Percentiles rank a stretch among this genome's conserved stretches.
phyloP scores from a whole-genome alignment of 495 filamentous ascomycete species.

The Penicillium ucsense region DNA sequence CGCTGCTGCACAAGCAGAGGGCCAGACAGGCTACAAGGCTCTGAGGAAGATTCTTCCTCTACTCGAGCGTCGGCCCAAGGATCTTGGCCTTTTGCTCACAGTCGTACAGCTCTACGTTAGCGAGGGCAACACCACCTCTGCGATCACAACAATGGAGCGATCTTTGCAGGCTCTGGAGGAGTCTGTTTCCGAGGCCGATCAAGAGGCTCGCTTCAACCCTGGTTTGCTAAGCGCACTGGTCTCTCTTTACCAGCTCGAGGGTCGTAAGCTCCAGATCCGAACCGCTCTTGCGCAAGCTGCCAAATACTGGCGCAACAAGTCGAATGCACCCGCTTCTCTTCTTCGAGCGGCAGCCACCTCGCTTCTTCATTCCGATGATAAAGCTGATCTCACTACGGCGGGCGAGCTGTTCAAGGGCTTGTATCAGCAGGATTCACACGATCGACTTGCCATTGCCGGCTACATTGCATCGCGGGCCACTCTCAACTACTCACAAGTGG shows the following conservation, averaged over 20 bases:
- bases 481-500: conserved; percentile 48
- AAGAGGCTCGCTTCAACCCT: conserved; percentile 68
- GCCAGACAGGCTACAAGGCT: conserved; percentile 53
- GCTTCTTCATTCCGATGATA: conserved; percentile 62
- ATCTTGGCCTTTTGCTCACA: conserved; percentile 76
- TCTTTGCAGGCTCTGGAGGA: conserved; percentile 66
- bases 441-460: conserved; percentile 63
- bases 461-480: conserved; percentile 76
- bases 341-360: conserved; percentile 71
- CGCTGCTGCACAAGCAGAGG: conserved; percentile 64
- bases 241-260: conserved; percentile 68
- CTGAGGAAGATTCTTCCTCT: conserved; percentile 65
- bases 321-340: conserved; percentile 46
- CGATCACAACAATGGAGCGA: conserved; percentile 63
- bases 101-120: conserved; percentile 76
- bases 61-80: conserved; percentile 66
- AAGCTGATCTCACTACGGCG: conserved; percentile 56
- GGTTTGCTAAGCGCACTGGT: conserved; percentile 79
- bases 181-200: conserved; percentile 49
- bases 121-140: conserved; percentile 63
- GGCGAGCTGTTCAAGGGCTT: conserved; percentile 66
- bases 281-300: conserved; percentile 71
- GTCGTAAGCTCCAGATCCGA: conserved; percentile 64
- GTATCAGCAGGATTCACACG: conserved; percentile 48
- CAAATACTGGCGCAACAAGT: conserved; percentile 59